These are phyloP conservation scores for Cordyceps pruinosa DNA, from an alignment of 2,329 filamentous ascomycete species.

Conservation along the genomic window DNA sequence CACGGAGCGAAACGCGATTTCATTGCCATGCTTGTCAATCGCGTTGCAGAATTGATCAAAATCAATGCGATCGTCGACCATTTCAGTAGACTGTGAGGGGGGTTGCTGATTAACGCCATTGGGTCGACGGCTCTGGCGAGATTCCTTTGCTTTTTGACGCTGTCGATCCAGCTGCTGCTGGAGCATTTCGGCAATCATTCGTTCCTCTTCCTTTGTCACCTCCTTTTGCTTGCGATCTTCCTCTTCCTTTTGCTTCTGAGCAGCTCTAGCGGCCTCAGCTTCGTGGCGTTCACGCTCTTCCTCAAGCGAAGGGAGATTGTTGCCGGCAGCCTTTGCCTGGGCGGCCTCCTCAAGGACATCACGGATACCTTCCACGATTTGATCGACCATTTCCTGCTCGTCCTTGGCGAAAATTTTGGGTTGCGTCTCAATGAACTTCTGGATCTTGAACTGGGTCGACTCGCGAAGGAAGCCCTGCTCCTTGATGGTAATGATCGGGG, in stretches of 20 bases:
- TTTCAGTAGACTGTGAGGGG: conserved; percentile 22
- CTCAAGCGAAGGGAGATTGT: conserved; percentile 76
- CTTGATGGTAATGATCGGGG: conserved; percentile 65
- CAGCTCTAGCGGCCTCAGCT: conserved; percentile 57
- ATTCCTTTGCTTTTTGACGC: conserved; percentile 56
- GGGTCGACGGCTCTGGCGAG: conserved; percentile 52
- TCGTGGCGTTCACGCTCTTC: conserved; percentile 83
- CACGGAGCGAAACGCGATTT: conserved; percentile 63
- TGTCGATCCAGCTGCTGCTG: conserved; percentile 65
- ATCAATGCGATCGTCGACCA: conserved; percentile 36
- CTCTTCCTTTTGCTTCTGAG: conserved; percentile 46
- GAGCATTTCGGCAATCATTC: conserved; percentile 62
- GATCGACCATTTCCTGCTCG: conserved; percentile 54
- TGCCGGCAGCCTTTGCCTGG: conserved; percentile 64
- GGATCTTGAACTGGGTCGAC: conserved; percentile 63
- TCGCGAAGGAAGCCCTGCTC: conserved; percentile 58
- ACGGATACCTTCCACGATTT: conserved; percentile 62
- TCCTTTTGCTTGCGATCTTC: conserved; percentile 47
- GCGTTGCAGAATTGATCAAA: conserved; percentile 63
- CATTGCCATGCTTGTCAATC: conserved; percentile 56
- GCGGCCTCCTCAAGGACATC: conserved; percentile 83
- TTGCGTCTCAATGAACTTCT: conserved; percentile 54
- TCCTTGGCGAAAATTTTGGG: conserved; percentile 46
- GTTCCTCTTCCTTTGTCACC: conserved; percentile 61
- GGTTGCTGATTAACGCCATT: conserved; percentile 26